Evolutionary conservation across 2,329 filamentous ascomycete species (phyloP).

Genomic region (Albifimbria verrucaria): DNA sequence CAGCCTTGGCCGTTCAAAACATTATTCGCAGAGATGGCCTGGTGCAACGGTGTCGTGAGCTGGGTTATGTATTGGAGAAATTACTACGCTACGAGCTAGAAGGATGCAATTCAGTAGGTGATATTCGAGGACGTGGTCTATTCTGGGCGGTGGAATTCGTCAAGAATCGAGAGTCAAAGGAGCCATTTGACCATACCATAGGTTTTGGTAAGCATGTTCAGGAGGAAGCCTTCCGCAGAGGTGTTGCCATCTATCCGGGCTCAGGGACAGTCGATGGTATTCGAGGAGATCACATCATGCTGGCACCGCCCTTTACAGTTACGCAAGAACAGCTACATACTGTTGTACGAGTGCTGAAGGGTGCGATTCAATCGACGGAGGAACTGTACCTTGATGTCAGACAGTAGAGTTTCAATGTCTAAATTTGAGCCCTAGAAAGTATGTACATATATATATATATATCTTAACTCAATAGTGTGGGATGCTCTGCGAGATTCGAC

Average conservation of each 20-base stretch:
- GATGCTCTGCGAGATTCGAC: constrained; percentile 15
- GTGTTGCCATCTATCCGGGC: constrained; percentile 58
- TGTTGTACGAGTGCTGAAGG: not conserved
- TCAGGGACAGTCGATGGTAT: constrained; percentile 57
- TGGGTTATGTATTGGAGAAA: constrained; percentile 6
- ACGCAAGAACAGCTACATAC: constrained; percentile 26
- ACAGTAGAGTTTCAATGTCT: too few species aligned
- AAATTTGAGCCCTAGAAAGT: not conserved
- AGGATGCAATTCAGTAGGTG: constrained; percentile 5
- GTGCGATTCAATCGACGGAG: not conserved
- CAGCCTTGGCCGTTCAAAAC: constrained; percentile 35
- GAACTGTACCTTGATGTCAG: too few species aligned
- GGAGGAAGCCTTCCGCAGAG: constrained; percentile 25
- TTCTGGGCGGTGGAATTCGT: constrained; percentile 49
- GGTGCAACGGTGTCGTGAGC: constrained; percentile 13
- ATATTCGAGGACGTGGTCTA: constrained; percentile 21
- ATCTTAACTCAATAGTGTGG: constrained; percentile 6
- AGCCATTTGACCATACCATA: constrained; percentile 27
- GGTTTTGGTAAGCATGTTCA: constrained; percentile 25
- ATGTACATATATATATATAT: not conserved
- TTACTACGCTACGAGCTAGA: constrained; percentile 1
- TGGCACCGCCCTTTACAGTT: constrained; percentile 68
- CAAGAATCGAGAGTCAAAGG: constrained; percentile 26
- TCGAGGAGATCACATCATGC: constrained; percentile 65
- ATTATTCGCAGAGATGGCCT: constrained; percentile 33